Conservation (phyloP, 768 basidiomycete genomes). For the Tricholoma sp. region DNA sequence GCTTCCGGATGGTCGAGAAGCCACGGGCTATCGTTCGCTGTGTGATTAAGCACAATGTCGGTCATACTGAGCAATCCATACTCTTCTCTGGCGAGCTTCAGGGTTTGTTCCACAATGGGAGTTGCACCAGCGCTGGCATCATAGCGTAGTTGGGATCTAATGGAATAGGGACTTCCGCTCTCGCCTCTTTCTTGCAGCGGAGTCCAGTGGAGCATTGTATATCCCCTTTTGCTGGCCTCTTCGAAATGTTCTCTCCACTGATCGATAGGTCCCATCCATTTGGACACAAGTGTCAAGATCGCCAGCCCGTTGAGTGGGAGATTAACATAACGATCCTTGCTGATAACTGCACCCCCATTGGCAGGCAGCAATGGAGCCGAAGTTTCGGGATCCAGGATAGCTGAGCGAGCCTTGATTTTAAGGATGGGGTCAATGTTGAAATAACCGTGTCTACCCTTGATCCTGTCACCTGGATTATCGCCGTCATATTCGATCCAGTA, state of each 20-base stretch:
- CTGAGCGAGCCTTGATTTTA: constrained; percentile 63
- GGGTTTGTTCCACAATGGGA: constrained; percentile 53
- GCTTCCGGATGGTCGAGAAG: constrained; percentile 92
- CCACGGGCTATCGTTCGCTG: constrained; percentile 92
- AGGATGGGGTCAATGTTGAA: constrained; percentile 96
- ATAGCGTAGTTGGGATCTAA: constrained; percentile 81
- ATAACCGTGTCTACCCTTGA: constrained; percentile 85
- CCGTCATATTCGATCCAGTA: constrained; percentile 93
- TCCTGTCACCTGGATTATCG: constrained; percentile 48
- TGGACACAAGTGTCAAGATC: constrained; percentile 88
- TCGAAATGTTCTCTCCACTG: constrained; percentile 78
- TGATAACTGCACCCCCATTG: constrained; percentile 42
- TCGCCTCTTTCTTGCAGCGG: constrained; percentile 90
- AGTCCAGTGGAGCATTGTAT: constrained; percentile 98
- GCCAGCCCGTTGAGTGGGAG: constrained; percentile 85
- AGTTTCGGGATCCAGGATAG: constrained; percentile 57
- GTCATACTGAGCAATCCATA: constrained; percentile 88
- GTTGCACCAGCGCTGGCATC: constrained; percentile 64
- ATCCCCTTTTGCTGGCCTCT: constrained; percentile 84
- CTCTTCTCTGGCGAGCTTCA: constrained; percentile 72
- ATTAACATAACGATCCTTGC: constrained; percentile 51
- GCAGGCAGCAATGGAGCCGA: constrained; percentile 46
- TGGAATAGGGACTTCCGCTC: constrained; percentile 91
- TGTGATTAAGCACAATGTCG: constrained; percentile 97
- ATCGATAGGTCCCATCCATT: constrained; percentile 91